A percentile compares a stretch with the other conserved stretches of the same genome.
These are phyloP conservation scores for Diaporthe caulivora DNA, from an alignment of 2,329 filamentous ascomycete species.

Conservation along the genomic window DNA sequence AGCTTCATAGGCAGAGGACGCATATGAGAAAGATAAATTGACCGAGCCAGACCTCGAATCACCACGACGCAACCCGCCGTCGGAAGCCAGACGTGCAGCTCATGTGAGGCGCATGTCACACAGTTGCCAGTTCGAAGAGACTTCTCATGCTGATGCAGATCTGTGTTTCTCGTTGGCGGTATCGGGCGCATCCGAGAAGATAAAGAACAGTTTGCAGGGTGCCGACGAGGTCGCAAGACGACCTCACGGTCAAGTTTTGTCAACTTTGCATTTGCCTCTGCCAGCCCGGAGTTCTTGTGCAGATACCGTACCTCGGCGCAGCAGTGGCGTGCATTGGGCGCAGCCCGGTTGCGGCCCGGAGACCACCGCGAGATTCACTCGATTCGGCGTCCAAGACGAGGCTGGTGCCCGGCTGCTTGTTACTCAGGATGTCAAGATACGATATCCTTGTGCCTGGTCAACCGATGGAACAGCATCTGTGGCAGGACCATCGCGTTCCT, in stretches of 20 bases:
- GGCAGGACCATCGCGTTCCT: not conserved
- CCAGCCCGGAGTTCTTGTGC: not conserved
- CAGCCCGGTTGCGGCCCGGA: too few species aligned
- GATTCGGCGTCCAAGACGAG: not conserved
- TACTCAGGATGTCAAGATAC: not conserved
- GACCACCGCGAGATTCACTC: not conserved
- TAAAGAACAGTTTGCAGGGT: not conserved
- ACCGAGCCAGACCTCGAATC: not conserved
- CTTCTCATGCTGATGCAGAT: not conserved
- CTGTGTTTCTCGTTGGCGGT: not conserved
- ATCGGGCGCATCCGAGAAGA: not conserved
- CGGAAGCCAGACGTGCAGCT: not conserved
- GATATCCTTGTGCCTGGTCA: not conserved
- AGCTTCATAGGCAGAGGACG: not conserved
- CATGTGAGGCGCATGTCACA: slow-evolving; percentile 1
- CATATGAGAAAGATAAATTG: not conserved
- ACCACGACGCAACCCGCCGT: not conserved
- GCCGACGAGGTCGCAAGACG: not conserved
- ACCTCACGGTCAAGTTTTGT: not conserved
- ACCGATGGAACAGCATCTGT: not conserved
- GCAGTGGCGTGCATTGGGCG: not conserved
- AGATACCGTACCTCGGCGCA: not conserved
- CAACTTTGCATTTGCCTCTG: not conserved
- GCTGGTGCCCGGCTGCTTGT: too few species aligned
- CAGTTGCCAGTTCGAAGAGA: not conserved